Evolutionary conservation across 345 rosid genomes (phyloP), one percentile per base, ranked within the genome.

Genomic region (Sapria himalayana): DNA sequence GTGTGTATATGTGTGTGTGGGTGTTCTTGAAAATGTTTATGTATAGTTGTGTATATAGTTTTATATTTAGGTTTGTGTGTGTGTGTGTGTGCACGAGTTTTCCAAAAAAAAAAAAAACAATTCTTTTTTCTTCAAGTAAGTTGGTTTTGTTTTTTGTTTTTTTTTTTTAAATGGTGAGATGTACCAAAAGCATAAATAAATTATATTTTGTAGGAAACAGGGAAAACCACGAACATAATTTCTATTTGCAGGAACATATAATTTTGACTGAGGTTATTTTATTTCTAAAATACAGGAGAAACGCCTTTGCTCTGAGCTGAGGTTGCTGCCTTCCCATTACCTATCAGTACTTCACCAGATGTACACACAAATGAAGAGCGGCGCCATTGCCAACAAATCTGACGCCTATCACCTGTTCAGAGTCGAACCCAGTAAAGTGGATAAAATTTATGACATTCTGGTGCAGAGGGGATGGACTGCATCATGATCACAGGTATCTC

Each of bases 311-410:
- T 25, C 58, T 6, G 94, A 82, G 60, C 63, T 58, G 33, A 72
- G 80, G 59, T 54, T 78, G 49, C 62, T 82, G n/a, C 98, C 94
- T 5, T 42, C 76, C 3, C 93, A 89, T 45, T 89, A 89, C 58
- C 74, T 89, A 29, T 72, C 64, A 25, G 79, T 89, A 85, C 52
- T 76, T 44, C 78, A 82, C 41, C 62, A 50, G 15, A 55, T 89
- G 60, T 69, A 85, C 10, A 47, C 36, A 17, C 82, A 71, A 67
- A 64, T 82, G 14, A 42, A 62, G 69, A 72, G 57, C 41, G 93
- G 93, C 44, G 69, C 51, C 29, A 48, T 89, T 18, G 65, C 61
- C 51, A 61, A 66, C 41, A 89, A 74, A 63, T 58, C 89, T 4
- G 97, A 81, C 55, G 94, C 97, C 10, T 67, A 81, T 64, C 54